Percentiles rank a stretch among this genome's conserved stretches.
These are phyloP conservation scores for Eucalyptus caleyi DNA, from an alignment of 345 rosid genomes.

Conservation along the genomic window DNA sequence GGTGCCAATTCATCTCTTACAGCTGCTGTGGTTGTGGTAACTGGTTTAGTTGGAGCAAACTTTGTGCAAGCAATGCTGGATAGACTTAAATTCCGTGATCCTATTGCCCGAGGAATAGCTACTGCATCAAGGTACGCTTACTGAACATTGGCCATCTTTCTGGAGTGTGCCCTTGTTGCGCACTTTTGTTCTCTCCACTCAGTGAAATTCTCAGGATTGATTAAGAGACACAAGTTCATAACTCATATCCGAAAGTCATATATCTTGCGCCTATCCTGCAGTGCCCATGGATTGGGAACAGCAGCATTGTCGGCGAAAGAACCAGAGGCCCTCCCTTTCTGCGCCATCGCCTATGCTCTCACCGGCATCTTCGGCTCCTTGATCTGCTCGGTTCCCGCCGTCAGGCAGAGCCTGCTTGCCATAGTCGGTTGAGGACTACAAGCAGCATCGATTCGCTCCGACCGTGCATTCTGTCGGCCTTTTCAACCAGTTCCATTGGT, in stretches of 20 bases:
- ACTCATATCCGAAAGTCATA: no score
- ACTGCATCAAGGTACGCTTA: slow-evolving; percentile 73
- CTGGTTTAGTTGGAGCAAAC: slow-evolving; percentile 88
- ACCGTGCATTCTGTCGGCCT: background rate
- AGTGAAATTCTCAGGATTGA: background rate
- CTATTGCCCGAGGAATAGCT: slow-evolving; percentile 88
- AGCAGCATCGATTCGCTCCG: background rate
- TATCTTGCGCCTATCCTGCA: slow-evolving; percentile 1
- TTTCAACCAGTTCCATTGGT: accelerated
- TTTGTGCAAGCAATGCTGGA: slow-evolving; percentile 80
- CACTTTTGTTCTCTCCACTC: background rate
- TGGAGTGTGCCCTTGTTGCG: background rate
- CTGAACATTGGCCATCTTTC: background rate
- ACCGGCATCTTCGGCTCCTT: slow-evolving; percentile 87
- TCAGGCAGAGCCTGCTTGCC: slow-evolving; percentile 74
- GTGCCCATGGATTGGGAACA: slow-evolving; percentile 99
- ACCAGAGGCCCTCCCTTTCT: slow-evolving; percentile 95
- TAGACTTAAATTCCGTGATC: slow-evolving; percentile 56
- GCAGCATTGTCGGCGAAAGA: slow-evolving; percentile 96
- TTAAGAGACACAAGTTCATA: background rate
- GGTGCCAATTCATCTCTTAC: slow-evolving; percentile 86
- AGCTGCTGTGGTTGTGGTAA: slow-evolving; percentile 90
- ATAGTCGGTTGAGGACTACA: slow-evolving; percentile 33
- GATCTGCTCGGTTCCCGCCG: slow-evolving; percentile 74
- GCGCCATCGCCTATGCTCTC: slow-evolving; percentile 91